These are phyloP conservation scores for Cerrena zonata DNA, from an alignment of 1,284 basidiomycete genomes.

Conservation along the genomic window DNA sequence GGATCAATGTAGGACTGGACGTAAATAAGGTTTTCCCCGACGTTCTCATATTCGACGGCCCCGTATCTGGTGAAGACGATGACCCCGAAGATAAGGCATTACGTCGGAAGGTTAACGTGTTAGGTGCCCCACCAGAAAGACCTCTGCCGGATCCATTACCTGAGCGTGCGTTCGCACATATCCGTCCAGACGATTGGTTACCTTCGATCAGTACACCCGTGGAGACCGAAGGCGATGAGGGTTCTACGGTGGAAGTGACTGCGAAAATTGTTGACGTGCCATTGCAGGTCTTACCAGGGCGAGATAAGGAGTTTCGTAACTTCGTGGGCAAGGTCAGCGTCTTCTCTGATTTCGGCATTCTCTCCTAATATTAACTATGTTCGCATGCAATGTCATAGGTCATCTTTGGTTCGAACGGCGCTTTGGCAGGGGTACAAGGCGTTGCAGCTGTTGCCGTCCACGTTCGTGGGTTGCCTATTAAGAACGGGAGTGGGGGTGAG, in stretches of 20 bases:
- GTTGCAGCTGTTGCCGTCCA: constrained; percentile 54
- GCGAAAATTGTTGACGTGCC: constrained; percentile 68
- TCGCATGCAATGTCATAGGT: constrained; percentile 37
- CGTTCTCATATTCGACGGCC: constrained; percentile 69
- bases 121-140: constrained; percentile 33
- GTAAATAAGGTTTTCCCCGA: constrained; percentile 65
- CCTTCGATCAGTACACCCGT: constrained; percentile 43
- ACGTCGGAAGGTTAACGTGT: no score
- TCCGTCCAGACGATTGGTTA: constrained; percentile 65
- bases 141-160: constrained; percentile 61
- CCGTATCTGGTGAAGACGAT: constrained; percentile 32
- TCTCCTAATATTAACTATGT: constrained; percentile 2
- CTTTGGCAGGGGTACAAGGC: constrained; percentile 64
- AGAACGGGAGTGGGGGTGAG: constrained; percentile 31
- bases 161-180: constrained; percentile 64
- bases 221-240: constrained; percentile 36
- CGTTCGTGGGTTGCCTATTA: constrained; percentile 58
- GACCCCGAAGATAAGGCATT: constrained; percentile 20
- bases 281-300: constrained; percentile 66
- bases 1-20: constrained; percentile 56
- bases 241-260: constrained; percentile 49
- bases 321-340: constrained; percentile 64
- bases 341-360: constrained; percentile 2
- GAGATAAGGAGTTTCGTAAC: constrained; percentile 63
- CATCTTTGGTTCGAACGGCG: constrained; percentile 59